Evolutionary conservation across 1,139 yeast species (phyloP), one percentile per base, ranked within the genome.

Genomic region (Suhomyces taliae): DNA sequence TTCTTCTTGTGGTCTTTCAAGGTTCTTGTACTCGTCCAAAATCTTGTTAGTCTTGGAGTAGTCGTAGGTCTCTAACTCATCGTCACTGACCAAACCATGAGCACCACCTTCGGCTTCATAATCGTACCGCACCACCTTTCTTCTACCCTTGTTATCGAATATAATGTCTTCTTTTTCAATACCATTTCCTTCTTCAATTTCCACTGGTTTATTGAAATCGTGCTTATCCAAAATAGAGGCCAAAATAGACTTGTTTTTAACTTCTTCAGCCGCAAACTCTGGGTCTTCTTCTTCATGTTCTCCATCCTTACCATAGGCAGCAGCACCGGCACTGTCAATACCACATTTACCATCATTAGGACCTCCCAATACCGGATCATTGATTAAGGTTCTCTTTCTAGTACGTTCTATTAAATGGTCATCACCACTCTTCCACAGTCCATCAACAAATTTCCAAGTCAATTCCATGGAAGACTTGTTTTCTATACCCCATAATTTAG

Each of bases 401-500:
- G 34, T 34, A 53, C 82, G 74, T 58, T 90, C 97, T 15, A 90
- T 76, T 8, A 87, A 76, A 62, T 89, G 96, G 46, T 87, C 89
- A 54, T 82, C 83, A 8, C 95, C 95, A 65, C 90, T 90, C 55
- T 76, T 78, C 99, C 99, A 93, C 39, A 75, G 77, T 0, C 89
- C 89, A 50, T 84, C 77, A 12, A 65, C 69, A 61, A 79, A 91
- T 46, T 70, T 69, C 65, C 75, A 80, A 0, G 87, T 86, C 56
- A 90, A 72, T 55, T 85, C 93, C 39, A 79, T 75, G 1, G 76
- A 62, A 3, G 78, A 72, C 54, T 80, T 78, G 67, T 87, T 85
- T 55, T 87, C 91, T 50, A 82, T 74, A 8, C 98, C 98, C 99
- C 99, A 93, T 39, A 93, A 74, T 59, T 90, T 90, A 27, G 85